These are phyloP conservation scores for Populus trichocarpa DNA, from an alignment of 441 rosid genomes.

Conservation along the genomic window DNA sequence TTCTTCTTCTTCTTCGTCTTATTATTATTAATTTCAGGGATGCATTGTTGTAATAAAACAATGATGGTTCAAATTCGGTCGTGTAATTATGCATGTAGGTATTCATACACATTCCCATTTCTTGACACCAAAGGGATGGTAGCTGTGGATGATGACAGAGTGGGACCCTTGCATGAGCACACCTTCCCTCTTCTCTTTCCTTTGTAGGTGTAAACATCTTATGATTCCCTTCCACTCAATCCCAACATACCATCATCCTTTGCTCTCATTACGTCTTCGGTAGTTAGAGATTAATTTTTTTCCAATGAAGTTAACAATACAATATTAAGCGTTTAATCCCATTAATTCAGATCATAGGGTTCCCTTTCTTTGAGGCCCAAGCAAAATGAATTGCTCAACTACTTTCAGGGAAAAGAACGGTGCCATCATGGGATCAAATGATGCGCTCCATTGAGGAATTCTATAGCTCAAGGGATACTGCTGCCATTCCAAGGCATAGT, in stretches of 20 bases:
- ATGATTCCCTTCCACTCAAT: not conserved
- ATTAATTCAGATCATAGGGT: slow-evolving; percentile 61
- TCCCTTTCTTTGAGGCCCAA: slow-evolving; percentile 95
- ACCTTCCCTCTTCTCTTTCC: slow-evolving; percentile 91
- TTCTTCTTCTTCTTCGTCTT: not conserved
- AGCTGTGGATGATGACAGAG: slow-evolving; percentile 81
- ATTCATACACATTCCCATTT: slow-evolving; percentile 76
- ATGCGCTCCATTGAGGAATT: slow-evolving; percentile 62
- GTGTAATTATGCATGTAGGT: slow-evolving; percentile 37
- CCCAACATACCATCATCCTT: not conserved
- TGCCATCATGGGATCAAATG: slow-evolving; percentile 77
- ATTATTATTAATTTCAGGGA: too few relatives aligned
- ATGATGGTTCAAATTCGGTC: not conserved
- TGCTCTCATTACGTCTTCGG: not conserved
- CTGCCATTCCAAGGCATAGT: slow-evolving; percentile 61
- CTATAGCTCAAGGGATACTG: slow-evolving; percentile 58
- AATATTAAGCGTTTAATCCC: not conserved
- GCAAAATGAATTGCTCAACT: slow-evolving; percentile 88
- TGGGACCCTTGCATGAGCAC: slow-evolving; percentile 88
- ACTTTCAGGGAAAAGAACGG: slow-evolving; percentile 60
- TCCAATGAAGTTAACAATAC: not conserved
- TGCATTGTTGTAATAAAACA: not conserved
- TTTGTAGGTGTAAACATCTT: slow-evolving; percentile 51
- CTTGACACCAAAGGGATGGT: slow-evolving; percentile 96
- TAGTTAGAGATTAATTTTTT: not conserved